phyloP scores from a whole-genome alignment of 2,329 filamentous ascomycete genomes.

The Paradendryphiella salina region DNA sequence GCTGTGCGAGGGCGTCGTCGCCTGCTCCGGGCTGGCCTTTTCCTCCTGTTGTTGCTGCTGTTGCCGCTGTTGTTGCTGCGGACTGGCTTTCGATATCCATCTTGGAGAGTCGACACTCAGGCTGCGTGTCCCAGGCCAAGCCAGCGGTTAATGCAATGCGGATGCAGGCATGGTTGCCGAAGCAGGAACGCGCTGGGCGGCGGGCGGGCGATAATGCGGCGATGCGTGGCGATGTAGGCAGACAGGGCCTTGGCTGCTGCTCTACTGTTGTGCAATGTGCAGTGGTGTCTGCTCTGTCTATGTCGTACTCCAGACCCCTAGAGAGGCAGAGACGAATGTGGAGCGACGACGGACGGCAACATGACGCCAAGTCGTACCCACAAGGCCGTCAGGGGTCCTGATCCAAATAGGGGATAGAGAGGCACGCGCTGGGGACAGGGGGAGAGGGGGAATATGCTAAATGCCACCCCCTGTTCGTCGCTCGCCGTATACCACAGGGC shows the following conservation, averaged over 20 bases:
- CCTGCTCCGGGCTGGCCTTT: neutral
- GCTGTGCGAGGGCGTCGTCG: neutral
- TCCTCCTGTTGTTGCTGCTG: neutral
- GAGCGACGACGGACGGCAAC: slow-evolving; percentile 3
- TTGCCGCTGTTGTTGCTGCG: neutral
- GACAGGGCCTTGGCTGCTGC: neutral
- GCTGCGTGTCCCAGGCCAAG: slow-evolving; percentile 38
- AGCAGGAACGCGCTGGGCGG: slow-evolving; percentile 31
- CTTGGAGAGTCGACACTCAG: slow-evolving; percentile 14
- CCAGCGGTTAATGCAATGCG: slow-evolving; percentile 27
- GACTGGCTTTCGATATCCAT: slow-evolving; percentile 33
- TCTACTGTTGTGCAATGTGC: neutral
- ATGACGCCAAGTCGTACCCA: slow-evolving; percentile 9
- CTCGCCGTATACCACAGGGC: neutral
- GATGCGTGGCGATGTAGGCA: slow-evolving; percentile 2
- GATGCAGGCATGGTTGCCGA: slow-evolving; percentile 35
- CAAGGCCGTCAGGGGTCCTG: slow-evolving; percentile 5
- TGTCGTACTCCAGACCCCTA: slow-evolving; percentile 4
- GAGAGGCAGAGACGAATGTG: slow-evolving; percentile 2
- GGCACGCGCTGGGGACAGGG: neutral
- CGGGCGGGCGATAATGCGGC: slow-evolving; percentile 12
- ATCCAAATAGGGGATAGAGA: slow-evolving; percentile 4
- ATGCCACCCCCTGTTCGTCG: too few relatives aligned
- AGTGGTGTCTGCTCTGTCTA: neutral
- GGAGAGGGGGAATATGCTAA: too few relatives aligned